phyloP scores from a whole-genome alignment of 2,329 filamentous ascomycete genomes.

The Ambrosiella beaveri region DNA sequence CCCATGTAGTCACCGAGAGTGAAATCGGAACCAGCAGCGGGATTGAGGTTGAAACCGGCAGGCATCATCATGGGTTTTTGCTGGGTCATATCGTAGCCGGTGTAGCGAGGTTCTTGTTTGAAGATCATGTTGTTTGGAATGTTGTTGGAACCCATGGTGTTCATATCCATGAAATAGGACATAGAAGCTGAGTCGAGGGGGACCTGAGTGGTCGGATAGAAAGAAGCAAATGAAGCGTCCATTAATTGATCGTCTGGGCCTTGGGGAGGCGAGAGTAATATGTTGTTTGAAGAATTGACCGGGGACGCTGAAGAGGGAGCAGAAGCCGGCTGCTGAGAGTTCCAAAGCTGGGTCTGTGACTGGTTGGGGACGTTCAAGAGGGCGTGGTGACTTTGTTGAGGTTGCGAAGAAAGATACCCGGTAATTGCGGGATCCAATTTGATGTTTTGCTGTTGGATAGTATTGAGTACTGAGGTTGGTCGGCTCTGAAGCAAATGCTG shows the following conservation, averaged over 20 bases:
- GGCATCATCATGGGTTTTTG: conserved; percentile 4
- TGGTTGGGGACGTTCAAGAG: conserved; percentile 6
- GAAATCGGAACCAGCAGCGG: conserved; percentile 7
- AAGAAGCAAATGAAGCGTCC: conserved; percentile 4
- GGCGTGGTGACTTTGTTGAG: not conserved
- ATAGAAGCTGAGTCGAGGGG: not conserved
- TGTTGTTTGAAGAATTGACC: not conserved
- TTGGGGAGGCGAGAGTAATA: conserved; percentile 9
- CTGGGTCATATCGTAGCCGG: not conserved
- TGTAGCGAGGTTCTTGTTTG: conserved; percentile 5
- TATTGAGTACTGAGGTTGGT: not conserved
- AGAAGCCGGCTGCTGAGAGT: conserved; percentile 7
- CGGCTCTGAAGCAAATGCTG: not conserved
- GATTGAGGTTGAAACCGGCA: not conserved
- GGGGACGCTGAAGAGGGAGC: not conserved
- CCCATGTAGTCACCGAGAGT: conserved; percentile 12
- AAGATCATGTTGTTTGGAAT: conserved; percentile 3
- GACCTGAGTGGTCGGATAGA: conserved; percentile 1
- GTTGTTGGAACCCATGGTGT: conserved; percentile 3
- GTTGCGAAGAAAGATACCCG: not conserved
- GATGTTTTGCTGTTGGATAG: not conserved
- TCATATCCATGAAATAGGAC: conserved; percentile 4
- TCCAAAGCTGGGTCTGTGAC: not conserved
- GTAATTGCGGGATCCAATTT: conserved; percentile 6
- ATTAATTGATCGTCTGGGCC: conserved; percentile 7